Percentiles rank a stretch among this genome's conserved stretches.
phyloP scores from a whole-genome alignment of 2,329 filamentous ascomycete species.

The Clarireedia monteithiana region DNA sequence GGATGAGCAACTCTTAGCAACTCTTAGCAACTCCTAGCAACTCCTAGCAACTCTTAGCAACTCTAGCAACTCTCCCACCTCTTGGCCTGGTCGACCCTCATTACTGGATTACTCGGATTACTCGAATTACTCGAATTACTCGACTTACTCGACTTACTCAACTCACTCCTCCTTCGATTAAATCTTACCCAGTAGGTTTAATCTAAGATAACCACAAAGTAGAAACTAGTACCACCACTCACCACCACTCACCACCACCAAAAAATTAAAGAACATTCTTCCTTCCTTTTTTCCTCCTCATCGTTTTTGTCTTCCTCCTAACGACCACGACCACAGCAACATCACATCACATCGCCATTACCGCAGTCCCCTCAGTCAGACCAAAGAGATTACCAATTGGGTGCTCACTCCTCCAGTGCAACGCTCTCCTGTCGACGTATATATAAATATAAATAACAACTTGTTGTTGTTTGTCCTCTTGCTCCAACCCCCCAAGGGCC shows the following conservation, averaged over 20 bases:
- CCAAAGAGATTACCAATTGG: background rate
- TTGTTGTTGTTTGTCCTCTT: background rate
- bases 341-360: too few relatives aligned
- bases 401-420: background rate
- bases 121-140: too few relatives aligned
- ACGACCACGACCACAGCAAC: too few relatives aligned
- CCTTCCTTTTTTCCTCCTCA: too few relatives aligned
- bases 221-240: too few relatives aligned
- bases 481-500: background rate
- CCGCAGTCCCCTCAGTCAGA: background rate
- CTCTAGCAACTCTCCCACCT: background rate
- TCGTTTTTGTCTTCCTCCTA: too few relatives aligned
- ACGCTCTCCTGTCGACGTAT: background rate
- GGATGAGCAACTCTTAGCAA: background rate
- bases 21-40: background rate
- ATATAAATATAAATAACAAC: background rate
- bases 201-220: too few relatives aligned
- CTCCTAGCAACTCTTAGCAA: background rate
- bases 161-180: background rate
- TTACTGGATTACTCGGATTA: too few relatives aligned
- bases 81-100: background rate
- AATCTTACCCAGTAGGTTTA: background rate
- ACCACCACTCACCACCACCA: too few relatives aligned
- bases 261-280: too few relatives aligned
- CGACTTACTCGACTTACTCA: background rate